Base-by-base conservation (phyloP, 2,329 filamentous ascomycete species). In the Coniochaeta sp. region DNA sequence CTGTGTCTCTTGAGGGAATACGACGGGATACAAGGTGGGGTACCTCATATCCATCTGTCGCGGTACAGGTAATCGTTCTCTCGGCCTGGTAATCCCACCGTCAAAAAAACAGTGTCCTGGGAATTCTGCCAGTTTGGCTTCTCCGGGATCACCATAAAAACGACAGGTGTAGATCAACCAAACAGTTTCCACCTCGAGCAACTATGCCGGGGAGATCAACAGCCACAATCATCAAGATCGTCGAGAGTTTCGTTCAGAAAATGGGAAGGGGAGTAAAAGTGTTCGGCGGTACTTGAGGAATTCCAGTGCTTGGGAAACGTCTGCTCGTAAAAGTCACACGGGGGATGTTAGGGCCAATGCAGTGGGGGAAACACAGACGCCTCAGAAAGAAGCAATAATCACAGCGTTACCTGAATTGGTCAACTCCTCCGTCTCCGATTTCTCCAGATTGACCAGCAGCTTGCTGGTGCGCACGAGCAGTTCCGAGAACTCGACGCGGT, bases 401-500 rank as follows among this genome's bases (percentile, higher is more conserved):
- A 91, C 78, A 59, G 88, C 86, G 73, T 87, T 89, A 72, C 85
- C 86, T 69, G 82, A 80, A 62, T 80, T 75, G 54, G 79, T 79
- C 55, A 81, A 75, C 64, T 89, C 81, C 67, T 89, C 82, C 57
- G 80, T 75, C 60, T 84, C 75, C 1, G 86, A 86, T 68, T 83
- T 77, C 69, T 95, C 90, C 26, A 89, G 75, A 61, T 81, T 85
- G 40, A 89, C 71, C 16, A 90, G 76, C 38, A 91, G 75, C 66
- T 82, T 80, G 56, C 80, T 84, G 3, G 86, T 85, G 56, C 85
- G 81, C 38, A 92, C 79, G 47, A 89, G 73, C 58, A 92, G 73
- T 74, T 91, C 89, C 87, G 81, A 79, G 67, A 90, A 89, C 60
- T 89, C 83, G 30, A 95, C 76, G 50, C 81, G 81, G 69, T 91